Evolutionary conservation across 306 rosid genomes (phyloP).

Genomic region (Vigna trinervia): DNA sequence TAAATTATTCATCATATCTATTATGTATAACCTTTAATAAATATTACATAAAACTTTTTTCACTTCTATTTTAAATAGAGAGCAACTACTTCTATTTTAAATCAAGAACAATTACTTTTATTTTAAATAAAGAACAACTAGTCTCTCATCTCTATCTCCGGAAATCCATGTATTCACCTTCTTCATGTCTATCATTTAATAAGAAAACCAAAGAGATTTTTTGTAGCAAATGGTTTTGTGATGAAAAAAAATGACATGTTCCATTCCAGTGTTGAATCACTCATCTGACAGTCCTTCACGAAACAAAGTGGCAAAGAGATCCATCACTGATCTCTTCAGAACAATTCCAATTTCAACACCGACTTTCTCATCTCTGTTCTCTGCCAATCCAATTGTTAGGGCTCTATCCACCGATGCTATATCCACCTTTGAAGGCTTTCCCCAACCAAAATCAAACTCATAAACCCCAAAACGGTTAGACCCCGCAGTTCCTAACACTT

Average conservation of each 20-base stretch:
- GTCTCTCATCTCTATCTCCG: too few species aligned
- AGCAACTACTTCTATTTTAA: too few species aligned
- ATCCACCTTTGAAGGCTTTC: constrained; percentile 55
- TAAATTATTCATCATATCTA: too few species aligned
- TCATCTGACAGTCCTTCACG: neutral
- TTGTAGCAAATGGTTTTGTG: too few species aligned
- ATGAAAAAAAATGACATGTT: neutral
- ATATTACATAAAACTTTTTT: too few species aligned
- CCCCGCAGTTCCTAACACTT: constrained; percentile 45
- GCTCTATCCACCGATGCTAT: constrained; percentile 42
- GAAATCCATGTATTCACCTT: too few species aligned
- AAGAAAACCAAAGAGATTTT: too few species aligned
- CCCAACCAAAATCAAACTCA: constrained; percentile 60
- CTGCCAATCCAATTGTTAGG: constrained; percentile 39
- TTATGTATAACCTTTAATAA: too few species aligned
- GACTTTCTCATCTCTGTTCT: constrained; percentile 28
- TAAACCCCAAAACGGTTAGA: constrained; percentile 55
- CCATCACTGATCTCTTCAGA: constrained; percentile 35
- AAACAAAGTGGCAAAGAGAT: constrained; percentile 3
- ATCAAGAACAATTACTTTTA: too few species aligned
- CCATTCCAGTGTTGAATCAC: neutral
- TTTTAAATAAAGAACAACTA: too few species aligned
- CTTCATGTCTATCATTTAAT: too few species aligned
- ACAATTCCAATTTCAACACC: constrained; percentile 47
- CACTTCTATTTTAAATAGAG: too few species aligned